Base-by-base conservation (phyloP, 768 basidiomycete genomes). In the Grammothele lineata region DNA sequence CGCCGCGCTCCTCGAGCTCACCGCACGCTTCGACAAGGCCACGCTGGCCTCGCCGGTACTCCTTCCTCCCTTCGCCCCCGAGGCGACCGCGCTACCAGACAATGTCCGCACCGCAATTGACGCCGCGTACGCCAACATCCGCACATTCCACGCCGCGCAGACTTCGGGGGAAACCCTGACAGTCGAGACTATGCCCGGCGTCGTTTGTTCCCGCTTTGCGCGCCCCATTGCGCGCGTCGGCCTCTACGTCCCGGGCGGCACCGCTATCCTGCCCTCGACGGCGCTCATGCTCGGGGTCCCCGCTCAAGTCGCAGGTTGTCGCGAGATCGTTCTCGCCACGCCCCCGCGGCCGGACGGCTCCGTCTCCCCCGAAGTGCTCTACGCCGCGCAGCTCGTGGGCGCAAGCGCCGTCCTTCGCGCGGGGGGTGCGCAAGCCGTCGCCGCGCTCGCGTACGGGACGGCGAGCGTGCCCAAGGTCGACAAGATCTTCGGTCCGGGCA, bases 401-500 rank as follows among this genome's bases (percentile, higher is more conserved):
- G 95, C 91, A 1, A 85, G 88, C 5, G 86, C 86, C 25, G 82
- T 99, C 49, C 74, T 99, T 51, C 91, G 89, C 64, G 96, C 95
- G 15, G 96, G 96, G 33, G 96, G 96, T 11, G 95, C 90, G 15
- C 96, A 99, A 62, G 96, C 96, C 10, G 77, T 98, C 15, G 91
- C 93, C 21, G 94, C 96, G 0, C 75, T 99, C 71, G 96, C 96
- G 1, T 98, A 97, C 63, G 96, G 96, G 17, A 99, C 96, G 5
- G 75, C 89, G 63, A 87, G 87, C 4, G 92, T 94, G 5, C 92
- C 93, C 14, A 98, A 99, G 68, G 95, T 97, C 21, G 96, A 99
- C 75, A 99, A 99, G 72, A 93, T 99, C 57, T 95, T 98, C 61
- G 96, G 96, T 8, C 96, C 96, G 5, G 96, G 96, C 21, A 99